Conservation (phyloP, 768 basidiomycete genomes). For the Pleurotus sapidus region DNA sequence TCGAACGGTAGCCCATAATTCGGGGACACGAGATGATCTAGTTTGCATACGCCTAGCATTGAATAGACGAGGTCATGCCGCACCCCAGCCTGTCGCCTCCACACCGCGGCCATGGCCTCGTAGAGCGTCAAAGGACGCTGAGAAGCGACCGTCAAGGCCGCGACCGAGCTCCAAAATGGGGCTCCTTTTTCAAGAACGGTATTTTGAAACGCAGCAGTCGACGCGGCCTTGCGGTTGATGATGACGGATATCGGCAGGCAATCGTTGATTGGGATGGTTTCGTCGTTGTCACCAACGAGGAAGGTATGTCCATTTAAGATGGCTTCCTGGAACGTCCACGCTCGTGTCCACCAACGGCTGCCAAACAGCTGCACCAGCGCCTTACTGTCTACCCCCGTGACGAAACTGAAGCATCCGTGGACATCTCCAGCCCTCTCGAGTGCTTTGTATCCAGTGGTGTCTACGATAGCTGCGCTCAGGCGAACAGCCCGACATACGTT, state of each 20-base stretch:
- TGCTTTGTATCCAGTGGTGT: not conserved
- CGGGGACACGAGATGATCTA: not conserved
- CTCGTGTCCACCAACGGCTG: not conserved
- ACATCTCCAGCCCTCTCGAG: not conserved
- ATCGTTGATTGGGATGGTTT: not conserved
- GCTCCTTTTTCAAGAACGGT: not conserved
- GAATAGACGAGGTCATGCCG: not conserved
- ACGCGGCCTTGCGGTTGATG: not conserved
- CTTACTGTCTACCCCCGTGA: not conserved
- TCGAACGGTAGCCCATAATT: not conserved
- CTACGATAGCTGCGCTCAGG: not conserved
- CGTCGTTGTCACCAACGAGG: not conserved
- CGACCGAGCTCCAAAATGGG: not conserved
- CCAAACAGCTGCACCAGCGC: not conserved
- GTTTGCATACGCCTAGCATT: not conserved
- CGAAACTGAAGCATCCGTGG: not conserved
- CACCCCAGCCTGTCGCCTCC: not conserved
- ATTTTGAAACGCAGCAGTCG: not conserved
- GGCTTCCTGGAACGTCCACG: not conserved
- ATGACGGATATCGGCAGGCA: not conserved
- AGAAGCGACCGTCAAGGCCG: not conserved
- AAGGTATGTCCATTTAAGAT: not conserved
- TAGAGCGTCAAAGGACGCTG: not conserved
- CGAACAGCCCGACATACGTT: not conserved
- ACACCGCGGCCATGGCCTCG: not conserved